A percentile compares a stretch with the other conserved stretches of the same genome.
Evolutionary conservation across 768 basidiomycete genomes (phyloP).

Genomic region (Cystobasidium tubakii): DNA sequence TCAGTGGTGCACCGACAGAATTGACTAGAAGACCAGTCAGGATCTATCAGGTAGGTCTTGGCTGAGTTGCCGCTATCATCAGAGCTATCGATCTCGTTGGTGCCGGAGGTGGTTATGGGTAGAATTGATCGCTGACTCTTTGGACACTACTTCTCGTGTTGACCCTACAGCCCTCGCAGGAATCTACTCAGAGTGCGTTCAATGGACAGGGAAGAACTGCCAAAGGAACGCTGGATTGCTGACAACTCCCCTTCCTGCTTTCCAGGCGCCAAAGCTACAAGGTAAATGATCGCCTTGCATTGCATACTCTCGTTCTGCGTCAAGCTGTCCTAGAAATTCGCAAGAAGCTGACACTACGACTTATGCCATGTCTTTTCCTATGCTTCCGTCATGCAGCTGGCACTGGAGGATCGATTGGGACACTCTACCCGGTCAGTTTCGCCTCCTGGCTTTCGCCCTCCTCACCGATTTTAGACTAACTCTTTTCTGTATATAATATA

Average conservation of each 20-base stretch:
- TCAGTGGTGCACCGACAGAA: slow-evolving; percentile 5
- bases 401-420: slow-evolving; percentile 26
- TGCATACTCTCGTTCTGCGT: no score
- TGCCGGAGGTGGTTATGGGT: no score
- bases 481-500: no score
- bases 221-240: no score
- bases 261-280: slow-evolving; percentile 3
- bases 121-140: neutral
- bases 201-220: neutral
- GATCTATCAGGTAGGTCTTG: slow-evolving; percentile 19
- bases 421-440: neutral
- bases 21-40: slow-evolving; percentile 18
- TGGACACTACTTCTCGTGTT: neutral
- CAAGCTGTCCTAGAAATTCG: neutral
- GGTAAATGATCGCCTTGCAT: neutral
- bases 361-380: neutral
- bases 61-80: no score
- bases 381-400: neutral
- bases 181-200: slow-evolving; percentile 10
- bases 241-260: neutral
- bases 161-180: neutral
- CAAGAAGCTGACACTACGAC: neutral
- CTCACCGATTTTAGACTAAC: neutral
- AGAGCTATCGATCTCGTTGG: no score
- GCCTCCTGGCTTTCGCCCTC: neutral